These are phyloP conservation scores for Capsicum rhomboideum DNA, from an alignment of 257 asterid species.

Conservation along the genomic window DNA sequence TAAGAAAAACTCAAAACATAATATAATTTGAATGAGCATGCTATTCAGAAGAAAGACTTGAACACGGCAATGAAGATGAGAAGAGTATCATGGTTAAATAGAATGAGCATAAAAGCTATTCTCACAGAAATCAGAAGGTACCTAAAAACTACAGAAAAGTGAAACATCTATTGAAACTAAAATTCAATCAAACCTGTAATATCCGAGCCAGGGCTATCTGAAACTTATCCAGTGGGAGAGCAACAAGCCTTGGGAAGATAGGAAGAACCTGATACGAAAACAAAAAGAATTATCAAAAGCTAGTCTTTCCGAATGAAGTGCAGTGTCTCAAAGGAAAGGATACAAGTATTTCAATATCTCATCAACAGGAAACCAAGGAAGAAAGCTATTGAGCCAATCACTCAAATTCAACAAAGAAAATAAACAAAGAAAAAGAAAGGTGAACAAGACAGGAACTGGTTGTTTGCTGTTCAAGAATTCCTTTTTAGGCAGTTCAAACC, in stretches of 20 bases:
- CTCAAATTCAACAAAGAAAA: background rate
- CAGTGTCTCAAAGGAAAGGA: background rate
- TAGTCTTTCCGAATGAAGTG: background rate
- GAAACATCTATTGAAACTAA: background rate
- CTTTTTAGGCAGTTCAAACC: background rate
- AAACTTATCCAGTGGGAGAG: constrained; percentile 85
- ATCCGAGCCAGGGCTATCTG: constrained; percentile 96
- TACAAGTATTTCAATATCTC: background rate
- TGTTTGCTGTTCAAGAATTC: background rate
- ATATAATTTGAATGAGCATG: background rate
- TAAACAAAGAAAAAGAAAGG: background rate
- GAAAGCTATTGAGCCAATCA: background rate
- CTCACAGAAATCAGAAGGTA: background rate
- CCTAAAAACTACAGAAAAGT: background rate
- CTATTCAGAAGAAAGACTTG: background rate
- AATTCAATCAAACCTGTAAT: constrained; percentile 52
- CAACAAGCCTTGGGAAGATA: constrained; percentile 81
- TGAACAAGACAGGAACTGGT: no score
- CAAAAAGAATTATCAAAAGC: background rate
- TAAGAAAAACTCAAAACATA: background rate
- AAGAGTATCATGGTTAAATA: background rate
- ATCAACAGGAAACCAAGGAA: background rate
- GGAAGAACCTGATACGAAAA: constrained; percentile 65
- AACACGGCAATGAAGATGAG: background rate
- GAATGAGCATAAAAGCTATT: background rate